Evolutionary conservation across 345 rosid genomes (phyloP), one percentile per base, ranked within the genome.

Genomic region (Firmiana major): DNA sequence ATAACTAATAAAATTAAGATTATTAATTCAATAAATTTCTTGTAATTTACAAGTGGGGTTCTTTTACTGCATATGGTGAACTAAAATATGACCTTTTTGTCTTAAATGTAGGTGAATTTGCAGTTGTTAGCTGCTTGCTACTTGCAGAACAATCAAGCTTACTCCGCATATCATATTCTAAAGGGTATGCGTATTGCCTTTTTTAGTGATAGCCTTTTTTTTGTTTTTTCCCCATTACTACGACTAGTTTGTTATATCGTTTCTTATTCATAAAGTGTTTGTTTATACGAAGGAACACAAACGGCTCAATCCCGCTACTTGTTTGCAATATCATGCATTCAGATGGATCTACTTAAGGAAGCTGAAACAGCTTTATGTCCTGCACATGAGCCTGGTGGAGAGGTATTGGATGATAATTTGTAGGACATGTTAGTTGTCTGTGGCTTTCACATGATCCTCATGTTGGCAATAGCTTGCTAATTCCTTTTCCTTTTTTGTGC

Each of bases 251-350:
- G 12, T 48, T 49, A 58, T 46, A 9, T 59, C 79, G 77, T 77
- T 72, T 40, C 77, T 62, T 38, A 81, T 79, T 77, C 28, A 84
- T 77, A 40, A 77, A 38, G 43, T 65, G 80, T 46, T 43, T 77
- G 54, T 74, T 51, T 72, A 48, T 74, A 22, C 85, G 89, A 89
- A 96, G 99, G 97, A 78, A 93, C 91, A 45, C 93, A 89, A 82
- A 90, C 85, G 91, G 92, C 97, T 84, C 97, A 89, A 85, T 96
- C 97, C 58, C 97, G 98, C 80, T 96, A 96, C 88, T 91, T 96
- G 90, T 96, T 93, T 82, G 99, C 98, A 9, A 79, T 93, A 81
- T 91, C 99, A 63, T 96, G 99, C 91, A 91, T 88, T 86, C 93
- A 91, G 85, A 91, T 96, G 97, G 93, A 96, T 83, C 97, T 93